Percentiles rank a stretch among this genome's conserved stretches.
These are phyloP conservation scores for Arachis monticola DNA, from an alignment of 331 rosid genomes.

Conservation along the genomic window DNA sequence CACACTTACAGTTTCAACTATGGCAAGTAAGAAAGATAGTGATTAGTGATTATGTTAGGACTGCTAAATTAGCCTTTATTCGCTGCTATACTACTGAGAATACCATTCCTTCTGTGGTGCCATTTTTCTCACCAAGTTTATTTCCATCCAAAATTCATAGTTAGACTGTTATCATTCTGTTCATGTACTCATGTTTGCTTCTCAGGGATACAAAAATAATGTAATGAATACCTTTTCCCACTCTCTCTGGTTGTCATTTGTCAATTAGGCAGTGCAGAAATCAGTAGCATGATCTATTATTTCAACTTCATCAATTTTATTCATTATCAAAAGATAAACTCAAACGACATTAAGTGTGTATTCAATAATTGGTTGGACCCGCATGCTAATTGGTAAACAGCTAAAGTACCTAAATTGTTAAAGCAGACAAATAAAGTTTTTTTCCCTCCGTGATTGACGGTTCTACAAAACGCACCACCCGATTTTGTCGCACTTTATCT, in stretches of 20 bases:
- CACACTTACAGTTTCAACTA: not conserved
- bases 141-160: not conserved
- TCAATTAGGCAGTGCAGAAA: constrained; percentile 11
- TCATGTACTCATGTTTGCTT: too few relatives aligned
- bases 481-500: constrained; percentile 36
- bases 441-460: constrained; percentile 47
- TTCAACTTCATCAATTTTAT: not conserved
- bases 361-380: too few relatives aligned
- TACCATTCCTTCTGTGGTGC: constrained; percentile 2
- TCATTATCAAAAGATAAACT: too few relatives aligned
- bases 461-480: not conserved
- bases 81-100: not conserved
- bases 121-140: not conserved
- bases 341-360: too few relatives aligned
- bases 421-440: not conserved
- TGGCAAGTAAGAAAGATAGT: constrained; percentile 6
- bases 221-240: not conserved
- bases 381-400: too few relatives aligned
- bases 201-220: not conserved
- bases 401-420: not conserved
- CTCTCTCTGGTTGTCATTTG: not conserved
- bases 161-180: too few relatives aligned
- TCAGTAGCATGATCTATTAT: not conserved
- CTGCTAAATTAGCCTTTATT: constrained; percentile 24
- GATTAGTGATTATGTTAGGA: not conserved